These are phyloP conservation scores for Fusarium sp. DNA, from an alignment of 2,329 filamentous ascomycete species.

Conservation along the genomic window DNA sequence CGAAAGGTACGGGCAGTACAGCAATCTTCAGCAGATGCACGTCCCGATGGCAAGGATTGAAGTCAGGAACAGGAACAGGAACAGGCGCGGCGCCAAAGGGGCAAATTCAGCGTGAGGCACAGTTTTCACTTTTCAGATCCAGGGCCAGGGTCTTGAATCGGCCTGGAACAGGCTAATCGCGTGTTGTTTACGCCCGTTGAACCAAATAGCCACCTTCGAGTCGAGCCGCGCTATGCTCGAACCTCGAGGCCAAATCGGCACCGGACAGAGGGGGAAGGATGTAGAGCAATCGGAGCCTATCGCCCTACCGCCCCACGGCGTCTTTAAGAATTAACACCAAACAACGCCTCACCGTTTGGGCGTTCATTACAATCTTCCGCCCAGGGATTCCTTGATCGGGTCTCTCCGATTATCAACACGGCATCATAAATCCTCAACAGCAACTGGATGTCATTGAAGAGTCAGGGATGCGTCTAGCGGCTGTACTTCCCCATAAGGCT, in stretches of 20 bases:
- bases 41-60: not conserved
- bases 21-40: conserved; percentile 6
- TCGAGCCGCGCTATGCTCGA: conserved; percentile 17
- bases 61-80: conserved; percentile 11
- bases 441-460: conserved; percentile 3
- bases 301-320: conserved; percentile 18
- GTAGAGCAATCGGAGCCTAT: conserved; percentile 16
- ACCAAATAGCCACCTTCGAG: conserved; percentile 35
- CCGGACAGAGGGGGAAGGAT: not conserved
- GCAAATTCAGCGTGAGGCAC: not conserved
- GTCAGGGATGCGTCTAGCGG: conserved; percentile 16
- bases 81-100: conserved; percentile 10
- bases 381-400: conserved; percentile 15
- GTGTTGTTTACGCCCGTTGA: conserved; percentile 23
- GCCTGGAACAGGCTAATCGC: conserved; percentile 9
- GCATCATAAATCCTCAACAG: not conserved
- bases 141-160: conserved; percentile 18
- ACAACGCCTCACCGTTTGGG: conserved; percentile 42
- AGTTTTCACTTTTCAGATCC: conserved; percentile 20
- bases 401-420: conserved; percentile 3
- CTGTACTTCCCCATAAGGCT: conserved; percentile 26
- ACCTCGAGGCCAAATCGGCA: conserved; percentile 7
- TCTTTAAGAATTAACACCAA: conserved; percentile 33
- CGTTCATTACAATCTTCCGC: conserved; percentile 8
- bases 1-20: not conserved